Percentiles rank a stretch among this genome's conserved stretches.
These are phyloP conservation scores for Arthrobotrys conoides DNA, from an alignment of 2,329 filamentous ascomycete species.

Conservation along the genomic window DNA sequence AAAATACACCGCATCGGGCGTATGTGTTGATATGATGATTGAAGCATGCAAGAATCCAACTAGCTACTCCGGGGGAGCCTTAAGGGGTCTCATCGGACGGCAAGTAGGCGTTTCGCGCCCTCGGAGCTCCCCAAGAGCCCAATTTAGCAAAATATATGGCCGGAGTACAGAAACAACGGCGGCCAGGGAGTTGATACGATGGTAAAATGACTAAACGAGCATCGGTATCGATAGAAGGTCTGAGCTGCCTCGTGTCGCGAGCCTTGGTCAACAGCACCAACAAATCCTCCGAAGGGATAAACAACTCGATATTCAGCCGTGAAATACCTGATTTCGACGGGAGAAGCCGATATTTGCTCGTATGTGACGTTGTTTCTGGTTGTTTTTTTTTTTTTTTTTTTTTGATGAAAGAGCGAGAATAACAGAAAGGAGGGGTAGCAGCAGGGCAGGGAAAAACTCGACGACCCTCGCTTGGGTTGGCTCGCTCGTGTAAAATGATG, in stretches of 20 bases:
- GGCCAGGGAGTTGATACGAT: constrained; percentile 18
- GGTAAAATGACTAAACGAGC: constrained; percentile 27
- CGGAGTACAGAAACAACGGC: constrained; percentile 16
- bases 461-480: constrained; percentile 57
- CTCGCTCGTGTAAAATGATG: constrained; percentile 58
- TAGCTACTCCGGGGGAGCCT: not conserved
- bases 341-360: constrained; percentile 35
- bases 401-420: constrained; percentile 44
- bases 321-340: constrained; percentile 36
- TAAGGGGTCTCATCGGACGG: not conserved
- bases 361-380: constrained; percentile 17
- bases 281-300: constrained; percentile 55
- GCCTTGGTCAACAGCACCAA: constrained; percentile 37
- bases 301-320: constrained; percentile 46
- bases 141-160: not conserved
- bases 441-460: constrained; percentile 51
- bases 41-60: not conserved
- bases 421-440: constrained; percentile 61
- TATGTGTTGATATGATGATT: constrained; percentile 35
- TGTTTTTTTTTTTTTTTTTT: not conserved
- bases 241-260: constrained; percentile 57
- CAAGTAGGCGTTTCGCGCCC: not conserved
- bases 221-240: constrained; percentile 43
- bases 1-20: constrained; percentile 54
- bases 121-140: not conserved